Evolutionary conservation across 2,329 filamentous ascomycete species (phyloP).

Genomic region (Fusarium tricinctum): DNA sequence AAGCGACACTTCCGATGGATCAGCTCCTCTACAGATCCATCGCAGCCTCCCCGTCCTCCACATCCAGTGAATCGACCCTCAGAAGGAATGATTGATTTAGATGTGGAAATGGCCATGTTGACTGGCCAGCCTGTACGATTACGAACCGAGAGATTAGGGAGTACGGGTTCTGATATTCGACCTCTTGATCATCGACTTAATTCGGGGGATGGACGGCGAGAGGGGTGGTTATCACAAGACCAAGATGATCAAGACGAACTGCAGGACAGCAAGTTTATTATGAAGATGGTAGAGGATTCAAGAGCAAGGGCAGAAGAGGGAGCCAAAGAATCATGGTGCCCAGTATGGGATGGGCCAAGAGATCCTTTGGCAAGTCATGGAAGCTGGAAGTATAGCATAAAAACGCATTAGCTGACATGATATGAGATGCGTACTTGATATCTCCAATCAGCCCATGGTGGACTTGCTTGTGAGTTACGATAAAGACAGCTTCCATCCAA

Average conservation of each 20-base stretch:
- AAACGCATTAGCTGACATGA: constrained; percentile 6
- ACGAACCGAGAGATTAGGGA: constrained; percentile 1
- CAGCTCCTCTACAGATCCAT: constrained; percentile 26
- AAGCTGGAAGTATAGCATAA: constrained; percentile 36
- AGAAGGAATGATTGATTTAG: constrained; percentile 33
- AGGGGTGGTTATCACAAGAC: constrained; percentile 35
- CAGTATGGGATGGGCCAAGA: constrained; percentile 44
- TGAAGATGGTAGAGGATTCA: constrained; percentile 42
- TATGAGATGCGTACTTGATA: too few species aligned
- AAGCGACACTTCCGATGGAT: constrained; percentile 37
- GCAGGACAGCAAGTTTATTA: constrained; percentile 34
- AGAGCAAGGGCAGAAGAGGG: constrained; percentile 34
- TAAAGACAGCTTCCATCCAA: constrained; percentile 45
- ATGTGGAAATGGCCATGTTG: constrained; percentile 44
- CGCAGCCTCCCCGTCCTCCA: constrained; percentile 5
- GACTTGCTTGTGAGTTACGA: too few species aligned
- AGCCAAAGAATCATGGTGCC: constrained; percentile 42
- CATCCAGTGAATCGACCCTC: not conserved
- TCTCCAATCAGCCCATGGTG: too few species aligned
- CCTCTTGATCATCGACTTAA: constrained; percentile 32
- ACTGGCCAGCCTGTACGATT: constrained; percentile 33
- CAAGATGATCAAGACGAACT: constrained; percentile 2
- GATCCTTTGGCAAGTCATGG: constrained; percentile 33
- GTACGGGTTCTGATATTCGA: constrained; percentile 15
- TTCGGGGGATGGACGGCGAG: constrained; percentile 31